Conservation (phyloP, 1,284 basidiomycete species). For the Ustilago crameri region DNA sequence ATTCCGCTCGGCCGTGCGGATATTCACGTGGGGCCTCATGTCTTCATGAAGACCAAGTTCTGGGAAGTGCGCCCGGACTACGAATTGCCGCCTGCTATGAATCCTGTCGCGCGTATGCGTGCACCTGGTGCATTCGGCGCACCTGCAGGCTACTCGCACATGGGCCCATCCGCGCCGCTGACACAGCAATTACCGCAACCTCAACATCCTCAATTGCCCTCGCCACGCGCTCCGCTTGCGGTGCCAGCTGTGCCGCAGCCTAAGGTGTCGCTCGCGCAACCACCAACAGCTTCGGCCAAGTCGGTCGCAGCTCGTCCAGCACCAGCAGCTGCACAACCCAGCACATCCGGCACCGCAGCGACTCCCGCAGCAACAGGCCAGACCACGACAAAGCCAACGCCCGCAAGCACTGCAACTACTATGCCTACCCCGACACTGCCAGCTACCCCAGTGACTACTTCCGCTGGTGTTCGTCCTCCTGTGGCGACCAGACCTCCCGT, state of each 20-base stretch:
- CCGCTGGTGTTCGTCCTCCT: constrained; percentile 8
- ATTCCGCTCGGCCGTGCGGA: constrained; percentile 60
- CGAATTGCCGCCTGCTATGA: constrained; percentile 33
- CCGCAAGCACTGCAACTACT: constrained; percentile 4
- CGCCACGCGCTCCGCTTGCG: constrained; percentile 20
- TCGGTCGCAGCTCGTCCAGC: constrained; percentile 15
- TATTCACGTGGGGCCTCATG: constrained; percentile 59
- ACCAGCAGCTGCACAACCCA: constrained; percentile 5
- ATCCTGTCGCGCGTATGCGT: constrained; percentile 18
- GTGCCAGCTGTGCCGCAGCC: constrained; percentile 17
- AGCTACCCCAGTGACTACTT: constrained; percentile 21
- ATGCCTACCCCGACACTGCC: constrained; percentile 32
- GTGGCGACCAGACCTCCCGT: constrained; percentile 13
- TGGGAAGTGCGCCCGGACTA: constrained; percentile 58
- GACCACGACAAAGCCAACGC: constrained; percentile 4
- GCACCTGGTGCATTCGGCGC: constrained; percentile 19
- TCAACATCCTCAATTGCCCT: constrained; percentile 29
- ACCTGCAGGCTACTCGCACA: constrained; percentile 12
- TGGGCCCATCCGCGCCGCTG: constrained; percentile 17
- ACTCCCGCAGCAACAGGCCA: constrained; percentile 5
- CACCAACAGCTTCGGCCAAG: constrained; percentile 15
- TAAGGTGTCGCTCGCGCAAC: constrained; percentile 18
- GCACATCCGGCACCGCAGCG: background rate
- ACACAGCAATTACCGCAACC: constrained; percentile 28
- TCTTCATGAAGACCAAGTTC: constrained; percentile 61